Conservation (phyloP, 495 filamentous ascomycete species). For the Trichoderma orchidacearum region DNA sequence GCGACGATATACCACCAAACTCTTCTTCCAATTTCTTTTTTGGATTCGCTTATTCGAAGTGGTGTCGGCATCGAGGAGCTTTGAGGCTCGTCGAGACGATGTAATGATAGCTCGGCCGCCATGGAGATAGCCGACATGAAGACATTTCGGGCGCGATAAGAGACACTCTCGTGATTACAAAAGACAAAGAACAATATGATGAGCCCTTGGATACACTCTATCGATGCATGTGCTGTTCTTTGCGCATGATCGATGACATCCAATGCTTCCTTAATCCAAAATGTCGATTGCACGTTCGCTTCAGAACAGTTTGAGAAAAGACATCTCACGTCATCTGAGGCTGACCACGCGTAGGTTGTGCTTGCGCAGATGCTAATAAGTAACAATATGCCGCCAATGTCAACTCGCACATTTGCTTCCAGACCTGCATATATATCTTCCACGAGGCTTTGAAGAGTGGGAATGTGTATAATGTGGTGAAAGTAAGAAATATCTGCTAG, state of each 20-base stretch:
- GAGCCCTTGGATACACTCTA: constrained; percentile 29
- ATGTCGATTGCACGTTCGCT: constrained; percentile 14
- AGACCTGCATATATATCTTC: constrained; percentile 21
- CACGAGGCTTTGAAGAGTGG: constrained; percentile 17
- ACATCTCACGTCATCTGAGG: constrained; percentile 7
- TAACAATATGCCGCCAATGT: constrained; percentile 18
- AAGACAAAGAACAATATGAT: constrained; percentile 22
- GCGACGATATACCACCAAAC: constrained; percentile 32
- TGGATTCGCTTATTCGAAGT: constrained; percentile 6
- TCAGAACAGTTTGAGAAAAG: constrained; percentile 16
- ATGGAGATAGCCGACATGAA: constrained; percentile 15
- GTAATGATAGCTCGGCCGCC: constrained; percentile 21
- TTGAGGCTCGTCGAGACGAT: constrained; percentile 21
- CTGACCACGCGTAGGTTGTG: constrained; percentile 23
- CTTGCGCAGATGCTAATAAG: constrained; percentile 27
- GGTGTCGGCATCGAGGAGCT: not conserved
- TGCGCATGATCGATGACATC: constrained; percentile 24
- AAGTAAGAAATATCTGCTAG: constrained; percentile 20
- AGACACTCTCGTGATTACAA: constrained; percentile 19
- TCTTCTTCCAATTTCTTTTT: constrained; percentile 20
- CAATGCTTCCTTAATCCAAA: constrained; percentile 20
- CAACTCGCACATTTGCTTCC: constrained; percentile 9
- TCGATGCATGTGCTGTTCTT: constrained; percentile 10
- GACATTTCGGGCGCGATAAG: constrained; percentile 14
- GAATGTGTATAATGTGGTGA: constrained; percentile 25